Conservation (phyloP, 2,329 filamentous ascomycete species). For the Colletotrichum caudatum region DNA sequence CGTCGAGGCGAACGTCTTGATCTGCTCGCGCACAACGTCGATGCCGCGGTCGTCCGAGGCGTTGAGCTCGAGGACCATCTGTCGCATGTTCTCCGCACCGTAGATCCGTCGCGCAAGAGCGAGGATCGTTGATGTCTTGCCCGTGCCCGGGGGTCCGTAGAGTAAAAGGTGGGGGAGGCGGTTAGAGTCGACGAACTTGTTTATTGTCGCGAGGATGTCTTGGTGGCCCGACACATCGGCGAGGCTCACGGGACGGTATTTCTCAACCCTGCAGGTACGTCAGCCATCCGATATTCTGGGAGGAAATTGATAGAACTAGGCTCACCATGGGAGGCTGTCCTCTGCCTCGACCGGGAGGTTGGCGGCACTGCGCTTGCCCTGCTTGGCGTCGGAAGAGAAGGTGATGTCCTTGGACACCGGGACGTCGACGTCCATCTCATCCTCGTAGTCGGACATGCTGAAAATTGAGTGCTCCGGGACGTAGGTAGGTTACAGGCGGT, state of each 20-base stretch:
- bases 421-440: slow-evolving; percentile 72
- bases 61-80: slow-evolving; percentile 98
- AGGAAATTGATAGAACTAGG: no score
- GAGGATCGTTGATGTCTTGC: slow-evolving; percentile 96
- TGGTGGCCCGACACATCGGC: slow-evolving; percentile 96
- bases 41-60: slow-evolving; percentile 98
- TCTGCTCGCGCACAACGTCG: slow-evolving; percentile 97
- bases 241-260: slow-evolving; percentile 90
- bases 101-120: slow-evolving; percentile 95
- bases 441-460: slow-evolving; percentile 69
- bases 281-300: background rate
- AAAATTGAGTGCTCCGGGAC: background rate
- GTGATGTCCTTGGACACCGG: slow-evolving; percentile 62
- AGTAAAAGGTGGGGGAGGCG: slow-evolving; percentile 94
- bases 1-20: slow-evolving; percentile 98
- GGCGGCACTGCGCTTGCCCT: slow-evolving; percentile 92
- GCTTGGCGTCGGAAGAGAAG: slow-evolving; percentile 83
- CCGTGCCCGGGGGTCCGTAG: slow-evolving; percentile 95
- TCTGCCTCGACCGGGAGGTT: slow-evolving; percentile 95
- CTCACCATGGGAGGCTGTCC: slow-evolving; percentile 91
- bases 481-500: background rate
- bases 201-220: slow-evolving; percentile 97
- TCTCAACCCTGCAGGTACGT: slow-evolving; percentile 80
- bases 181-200: slow-evolving; percentile 96
- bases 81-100: slow-evolving; percentile 89